Percentiles rank a stretch among this genome's conserved stretches.
Conservation (phyloP, 1,284 basidiomycete species). For the Ceratobasidium sp. region DNA sequence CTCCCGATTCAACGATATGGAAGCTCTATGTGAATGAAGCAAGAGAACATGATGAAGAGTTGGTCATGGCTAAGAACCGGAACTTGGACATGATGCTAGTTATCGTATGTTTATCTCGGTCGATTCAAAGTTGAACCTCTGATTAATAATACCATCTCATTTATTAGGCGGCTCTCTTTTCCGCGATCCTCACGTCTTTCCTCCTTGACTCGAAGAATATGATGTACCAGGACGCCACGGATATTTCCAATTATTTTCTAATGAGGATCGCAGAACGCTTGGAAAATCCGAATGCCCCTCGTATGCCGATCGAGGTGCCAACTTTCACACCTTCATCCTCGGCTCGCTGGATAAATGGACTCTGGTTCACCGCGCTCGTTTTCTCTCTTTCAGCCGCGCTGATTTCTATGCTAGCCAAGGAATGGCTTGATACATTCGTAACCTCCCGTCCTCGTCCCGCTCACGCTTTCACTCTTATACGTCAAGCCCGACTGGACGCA, state of each 20-base stretch:
- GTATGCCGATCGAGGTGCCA: too few relatives aligned
- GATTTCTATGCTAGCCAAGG: constrained; percentile 25
- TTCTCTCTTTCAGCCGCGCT: constrained; percentile 18
- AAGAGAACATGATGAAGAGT: neutral
- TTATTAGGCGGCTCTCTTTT: constrained; percentile 17
- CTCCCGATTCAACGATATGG: neutral
- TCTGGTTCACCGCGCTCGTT: constrained; percentile 22
- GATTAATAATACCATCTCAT: too few relatives aligned
- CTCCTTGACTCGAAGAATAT: neutral
- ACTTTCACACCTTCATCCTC: neutral
- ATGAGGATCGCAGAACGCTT: neutral
- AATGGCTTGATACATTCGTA: constrained; percentile 18
- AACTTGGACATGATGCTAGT: neutral
- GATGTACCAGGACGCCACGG: constrained; percentile 4
- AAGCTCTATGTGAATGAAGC: neutral
- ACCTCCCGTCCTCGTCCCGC: neutral
- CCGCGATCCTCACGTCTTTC: constrained; percentile 23
- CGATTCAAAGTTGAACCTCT: too few relatives aligned
- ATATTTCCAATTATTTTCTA: neutral
- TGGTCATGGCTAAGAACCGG: neutral
- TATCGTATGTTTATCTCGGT: too few relatives aligned
- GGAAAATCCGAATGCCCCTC: too few relatives aligned
- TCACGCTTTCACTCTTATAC: neutral
- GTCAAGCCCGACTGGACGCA: constrained; percentile 27
- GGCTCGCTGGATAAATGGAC: constrained; percentile 13